A percentile compares a stretch with the other conserved stretches of the same genome.
Conservation (phyloP, 306 rosid species). For the Acacia confusa region DNA sequence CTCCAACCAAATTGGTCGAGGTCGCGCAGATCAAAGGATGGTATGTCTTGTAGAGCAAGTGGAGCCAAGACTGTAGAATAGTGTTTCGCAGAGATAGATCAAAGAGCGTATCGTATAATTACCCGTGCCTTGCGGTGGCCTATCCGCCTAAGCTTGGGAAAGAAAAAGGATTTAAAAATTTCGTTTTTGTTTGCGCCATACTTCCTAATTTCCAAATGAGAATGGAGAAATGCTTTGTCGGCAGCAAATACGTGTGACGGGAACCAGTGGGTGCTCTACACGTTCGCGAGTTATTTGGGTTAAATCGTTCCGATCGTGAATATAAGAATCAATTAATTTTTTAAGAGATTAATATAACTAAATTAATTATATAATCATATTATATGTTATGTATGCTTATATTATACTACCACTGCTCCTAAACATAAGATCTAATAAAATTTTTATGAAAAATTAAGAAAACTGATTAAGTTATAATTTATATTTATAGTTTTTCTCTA, state of each 20-base stretch:
- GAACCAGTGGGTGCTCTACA: not conserved
- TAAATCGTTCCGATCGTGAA: no score
- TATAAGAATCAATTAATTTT: no score
- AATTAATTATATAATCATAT: no score
- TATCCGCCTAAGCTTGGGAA: not conserved
- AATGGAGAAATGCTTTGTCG: not conserved
- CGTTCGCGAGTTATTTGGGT: not conserved
- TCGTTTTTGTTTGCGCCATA: not conserved
- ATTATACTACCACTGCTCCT: no score
- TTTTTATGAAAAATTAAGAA: no score
- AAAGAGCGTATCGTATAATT: not conserved
- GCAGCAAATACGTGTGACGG: not conserved
- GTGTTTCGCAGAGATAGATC: not conserved
- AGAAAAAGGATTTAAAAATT: not conserved
- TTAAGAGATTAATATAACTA: accelerated
- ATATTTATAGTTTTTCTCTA: no score
- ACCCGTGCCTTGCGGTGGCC: not conserved
- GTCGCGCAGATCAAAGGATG: not conserved
- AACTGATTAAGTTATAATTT: no score
- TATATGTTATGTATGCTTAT: no score
- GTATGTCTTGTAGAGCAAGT: not conserved
- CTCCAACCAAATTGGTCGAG: not conserved
- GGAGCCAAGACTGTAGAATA: not conserved
- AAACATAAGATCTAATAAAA: no score
- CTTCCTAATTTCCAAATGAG: not conserved